Percentiles rank a stretch among this genome's conserved stretches.
Conservation (phyloP, 441 rosid genomes). For the Adansonia madagascariensis region DNA sequence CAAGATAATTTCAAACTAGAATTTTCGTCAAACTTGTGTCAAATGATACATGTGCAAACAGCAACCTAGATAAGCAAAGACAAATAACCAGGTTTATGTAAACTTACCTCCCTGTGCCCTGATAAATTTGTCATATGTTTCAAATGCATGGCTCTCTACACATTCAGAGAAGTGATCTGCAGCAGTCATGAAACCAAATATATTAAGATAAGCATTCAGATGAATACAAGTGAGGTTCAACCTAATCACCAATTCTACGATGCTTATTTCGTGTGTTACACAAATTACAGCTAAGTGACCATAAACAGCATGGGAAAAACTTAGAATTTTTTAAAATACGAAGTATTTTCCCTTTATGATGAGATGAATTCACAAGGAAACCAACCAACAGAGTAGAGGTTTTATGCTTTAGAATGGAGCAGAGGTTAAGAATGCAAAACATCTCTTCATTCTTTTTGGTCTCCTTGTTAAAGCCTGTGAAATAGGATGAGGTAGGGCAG, state of each 20-base stretch:
- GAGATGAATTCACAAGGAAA: slow-evolving; percentile 12
- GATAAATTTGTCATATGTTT: slow-evolving; percentile 92
- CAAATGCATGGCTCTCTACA: slow-evolving; percentile 87
- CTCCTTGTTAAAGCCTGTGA: neutral
- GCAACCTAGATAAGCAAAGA: slow-evolving; percentile 14
- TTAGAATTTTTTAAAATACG: neutral
- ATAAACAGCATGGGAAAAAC: neutral
- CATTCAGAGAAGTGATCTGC: slow-evolving; percentile 98
- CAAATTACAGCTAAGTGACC: neutral
- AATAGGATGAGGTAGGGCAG: neutral
- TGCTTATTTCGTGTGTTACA: neutral
- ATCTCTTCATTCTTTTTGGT: slow-evolving; percentile 5
- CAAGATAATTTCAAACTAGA: neutral
- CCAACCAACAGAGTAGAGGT: neutral
- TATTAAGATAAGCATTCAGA: slow-evolving; percentile 14
- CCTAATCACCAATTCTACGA: neutral
- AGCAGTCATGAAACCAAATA: slow-evolving; percentile 22
- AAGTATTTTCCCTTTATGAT: neutral
- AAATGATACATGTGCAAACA: neutral
- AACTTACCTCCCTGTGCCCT: slow-evolving; percentile 73
- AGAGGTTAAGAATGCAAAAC: neutral
- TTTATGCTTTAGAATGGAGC: neutral
- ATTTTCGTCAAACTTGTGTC: neutral
- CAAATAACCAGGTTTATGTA: slow-evolving; percentile 13
- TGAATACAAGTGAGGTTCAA: neutral